Base-by-base conservation (phyloP, 2,329 filamentous ascomycete species). In the Trichocomaceae sp. region DNA sequence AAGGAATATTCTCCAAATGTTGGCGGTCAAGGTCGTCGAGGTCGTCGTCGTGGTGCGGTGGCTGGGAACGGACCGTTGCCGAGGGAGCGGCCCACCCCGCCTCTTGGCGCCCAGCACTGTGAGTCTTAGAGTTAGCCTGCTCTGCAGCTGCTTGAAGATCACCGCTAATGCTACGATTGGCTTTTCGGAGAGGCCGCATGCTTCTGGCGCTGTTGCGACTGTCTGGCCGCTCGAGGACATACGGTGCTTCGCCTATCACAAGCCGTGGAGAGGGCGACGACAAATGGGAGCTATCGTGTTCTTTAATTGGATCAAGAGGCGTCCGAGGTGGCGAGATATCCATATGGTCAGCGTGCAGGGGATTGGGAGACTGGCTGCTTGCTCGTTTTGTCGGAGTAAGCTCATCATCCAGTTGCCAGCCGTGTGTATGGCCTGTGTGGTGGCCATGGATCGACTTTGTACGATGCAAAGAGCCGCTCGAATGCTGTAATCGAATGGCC, bases 161-260 rank as follows among this genome's bases (percentile, higher is more conserved):
- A 72, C 87, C 85, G 79, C 87, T 91, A 70, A 85, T 67, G 69
- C 77, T 80, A 49, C 79, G 77, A 62, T 85, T 83, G 59, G 82
- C 80, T 60, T 88, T 83, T 64, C 90, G 82, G 58, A 93, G 79
- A 47, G 86, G 84, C 60, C 86, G 86, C 57, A 85, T 86, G 48
- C 61, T 62, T 48, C 54, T 50, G 22, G 47, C 52, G 68, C 84
- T 88, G 61, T 61, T 70, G 71, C 35, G 77, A 67, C 57, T 76
- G 70, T 54, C 76, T 70, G 39, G 75, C 70, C 55, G 48, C 12
- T 56, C 49, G 8, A 57, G 41, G 15, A 50, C 41, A 46, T 54
- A 51, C 12, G 49, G 47, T 23, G 31, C 51, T 41, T 58, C 72
- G 70, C 58, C 68, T 46, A 66, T 68, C 54, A 73, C 59, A 51